Base-by-base conservation (phyloP, 2,329 filamentous ascomycete genomes). In the Microdochium bolleyi region DNA sequence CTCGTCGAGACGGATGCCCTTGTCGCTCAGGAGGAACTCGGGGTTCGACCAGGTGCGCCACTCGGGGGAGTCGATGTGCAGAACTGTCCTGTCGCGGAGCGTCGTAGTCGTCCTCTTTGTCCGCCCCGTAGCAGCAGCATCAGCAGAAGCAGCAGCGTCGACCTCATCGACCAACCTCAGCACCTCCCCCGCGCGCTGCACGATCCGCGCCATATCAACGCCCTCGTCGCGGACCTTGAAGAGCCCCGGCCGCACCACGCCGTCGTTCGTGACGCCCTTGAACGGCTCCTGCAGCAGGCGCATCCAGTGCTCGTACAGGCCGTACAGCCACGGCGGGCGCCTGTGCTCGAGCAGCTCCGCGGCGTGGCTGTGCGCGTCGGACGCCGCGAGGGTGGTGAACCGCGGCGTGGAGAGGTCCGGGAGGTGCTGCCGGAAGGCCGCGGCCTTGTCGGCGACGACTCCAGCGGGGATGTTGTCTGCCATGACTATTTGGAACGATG, bases 1-100 rank as follows among this genome's bases (percentile, higher is more conserved):
- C 59, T 88, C 84, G 59, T 91, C 87, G 0, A 90, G 77, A 1
- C 87, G 80, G 1, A 91, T 65, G 4, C 87, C 87, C 64, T 87
- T 86, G 64, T 84, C 70, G 52, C 79, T 78, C 14, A 90, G 70
- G 0, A 89, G 72, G 58, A 90, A 87, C 63, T 91, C 87, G 0
- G 87, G 87, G 63, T 91, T 91, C 2, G 77, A 79, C 78, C 78
- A 80, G 11, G 84, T 82, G 49, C 87, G 80, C 85, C 86, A 90
- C 62, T 88, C 82, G 1, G 80, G 80, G 1, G 83, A 83, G 68
- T 88, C 83, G 57, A 90, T 76, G 61, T 87, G 82, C 60, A 85
- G 80, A 32, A 67, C 67, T 0, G 84, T 63, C 25, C 70, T 70
- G 34, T 38, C 34, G 34, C 34, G 34, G 34, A 38, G 34, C 7